A percentile compares a stretch with the other conserved stretches of the same genome.
phyloP scores from a whole-genome alignment of 2,329 filamentous ascomycete genomes.

The Fusarium sp. region DNA sequence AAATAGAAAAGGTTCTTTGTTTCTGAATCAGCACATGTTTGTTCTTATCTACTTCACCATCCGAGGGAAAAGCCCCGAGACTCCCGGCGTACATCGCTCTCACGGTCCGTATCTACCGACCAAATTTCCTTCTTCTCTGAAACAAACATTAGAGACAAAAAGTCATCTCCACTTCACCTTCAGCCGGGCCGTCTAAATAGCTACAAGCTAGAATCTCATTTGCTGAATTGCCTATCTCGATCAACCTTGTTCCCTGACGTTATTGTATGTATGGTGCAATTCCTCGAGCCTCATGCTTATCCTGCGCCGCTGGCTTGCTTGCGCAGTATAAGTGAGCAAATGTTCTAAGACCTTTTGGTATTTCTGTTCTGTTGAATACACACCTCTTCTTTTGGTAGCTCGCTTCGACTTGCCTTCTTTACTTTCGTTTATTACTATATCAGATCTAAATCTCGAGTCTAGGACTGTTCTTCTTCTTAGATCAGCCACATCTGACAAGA shows the following conservation, averaged over 20 bases:
- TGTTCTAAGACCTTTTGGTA: background rate
- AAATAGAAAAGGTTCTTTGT: background rate
- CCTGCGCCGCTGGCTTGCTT: background rate
- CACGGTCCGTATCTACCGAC: conserved; percentile 45
- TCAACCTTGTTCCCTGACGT: conserved; percentile 33
- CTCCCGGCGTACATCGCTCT: conserved; percentile 32
- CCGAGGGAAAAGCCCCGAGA: background rate
- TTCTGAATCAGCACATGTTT: background rate
- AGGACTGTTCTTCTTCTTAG: background rate
- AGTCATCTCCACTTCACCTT: conserved; percentile 10
- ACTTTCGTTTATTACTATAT: conserved; percentile 2
- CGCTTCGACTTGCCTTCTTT: conserved; percentile 12
- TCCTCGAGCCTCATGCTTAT: conserved; percentile 15
- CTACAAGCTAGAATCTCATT: background rate
- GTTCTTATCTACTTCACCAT: background rate
- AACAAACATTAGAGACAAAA: conserved; percentile 5
- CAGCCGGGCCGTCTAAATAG: conserved; percentile 29
- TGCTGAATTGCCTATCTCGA: conserved; percentile 23
- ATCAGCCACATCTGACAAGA: background rate
- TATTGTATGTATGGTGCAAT: background rate
- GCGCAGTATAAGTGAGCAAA: conserved; percentile 19
- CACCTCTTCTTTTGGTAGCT: conserved; percentile 5
- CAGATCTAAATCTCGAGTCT: conserved; percentile 1
- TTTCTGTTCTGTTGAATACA: background rate
- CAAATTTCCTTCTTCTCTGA: conserved; percentile 6